Base-by-base conservation (phyloP, 495 filamentous ascomycete species). In the Trichoderma reesei region DNA sequence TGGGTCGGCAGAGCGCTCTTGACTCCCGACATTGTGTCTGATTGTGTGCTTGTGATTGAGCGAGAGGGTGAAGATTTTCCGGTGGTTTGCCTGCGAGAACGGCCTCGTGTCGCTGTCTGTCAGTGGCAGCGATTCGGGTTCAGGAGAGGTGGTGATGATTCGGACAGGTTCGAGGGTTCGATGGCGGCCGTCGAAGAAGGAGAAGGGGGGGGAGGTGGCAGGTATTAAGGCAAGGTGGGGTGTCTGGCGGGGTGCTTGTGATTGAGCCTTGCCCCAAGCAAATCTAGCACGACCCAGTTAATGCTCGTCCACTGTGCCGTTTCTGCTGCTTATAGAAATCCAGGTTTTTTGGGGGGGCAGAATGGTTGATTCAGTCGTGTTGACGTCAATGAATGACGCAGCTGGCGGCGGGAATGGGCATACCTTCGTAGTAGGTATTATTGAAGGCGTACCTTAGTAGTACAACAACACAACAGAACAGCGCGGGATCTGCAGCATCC, bases 1-100 rank as follows among this genome's bases (percentile, higher is more conserved):
- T 95, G 92, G 18, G 88, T 75, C 63, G 92, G 92, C 59, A 97
- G 75, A 9, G 88, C 88, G 69, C 79, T 85, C 75, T 80, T 84
- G 68, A 87, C 80, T 65, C 85, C 75, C 63, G 88, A 85, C 90
- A 93, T 94, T 74, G 71, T 88, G 41, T 56, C 62, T 59, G 39
- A 37, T 31, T 39, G 60, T 66, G 62, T n/a, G 39, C 41, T 37
- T 51, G 48, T 34, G 34, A 26, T 41, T 7, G 20, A 41, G 39
- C 38, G 51, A 67, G 54, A n/a, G n/a, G n/a, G n/a, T n/a, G n/a
- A n/a, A n/a, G n/a, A n/a, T n/a, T n/a, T n/a, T n/a, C n/a, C n/a
- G n/a, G n/a, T n/a, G n/a, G n/a, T n/a, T n/a, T n/a, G n/a, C n/a
- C n/a, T n/a, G n/a, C n/a, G n/a, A n/a, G n/a, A n/a, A n/a, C n/a